Evolutionary conservation across 2,329 filamentous ascomycete genomes (phyloP), one percentile per base, ranked within the genome.

Genomic region (Penicillium sp.): DNA sequence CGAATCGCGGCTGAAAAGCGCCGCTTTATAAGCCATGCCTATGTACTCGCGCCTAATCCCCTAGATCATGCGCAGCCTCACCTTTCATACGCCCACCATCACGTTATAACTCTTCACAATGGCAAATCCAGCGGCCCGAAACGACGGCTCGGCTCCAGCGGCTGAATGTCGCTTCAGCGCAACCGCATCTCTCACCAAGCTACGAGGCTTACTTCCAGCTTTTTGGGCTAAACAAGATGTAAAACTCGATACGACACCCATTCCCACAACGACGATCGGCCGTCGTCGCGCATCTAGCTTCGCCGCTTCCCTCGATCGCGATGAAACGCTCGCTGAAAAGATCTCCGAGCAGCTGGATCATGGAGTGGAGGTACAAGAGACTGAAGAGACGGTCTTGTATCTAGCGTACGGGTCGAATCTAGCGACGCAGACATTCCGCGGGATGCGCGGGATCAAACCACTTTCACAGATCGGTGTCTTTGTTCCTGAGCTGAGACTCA

Each of bases 361-460:
- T 16, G 57, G 61, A 14, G 29, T 48, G 9, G 39, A n/a, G 5
- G 21, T 62, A 16, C 38, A 50, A 6, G 45, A 53, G 22, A 47
- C 50, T 13, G 57, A 67, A 34, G 58, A 77, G 38, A 88, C 88
- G 1, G 80, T 92, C 24, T 81, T 92, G 48, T 93, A 93, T 71
- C 83, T 93, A 21, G 93, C 92, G 10, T 97, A 97, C 70, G 94
- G 93, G 62, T 96, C 92, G 48, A 97, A 97, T 71, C 83, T 97
- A 57, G 85, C 82, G 56, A 84, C 87, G 13, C 78, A 90, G 70
- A 95, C 89, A 0, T 97, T 97, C 72, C 81, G 87, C 45, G 89
- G 88, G 54, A 78, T 75, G 55, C 87, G 93, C 48, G 88, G 88
- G 56, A 93, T 97, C 74, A 84, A 83, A 24, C 94, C 94, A 0